A percentile compares a stretch with the other conserved stretches of the same genome.
Evolutionary conservation across 2,329 filamentous ascomycete genomes (phyloP).

Genomic region (Hypoxylon sp.): DNA sequence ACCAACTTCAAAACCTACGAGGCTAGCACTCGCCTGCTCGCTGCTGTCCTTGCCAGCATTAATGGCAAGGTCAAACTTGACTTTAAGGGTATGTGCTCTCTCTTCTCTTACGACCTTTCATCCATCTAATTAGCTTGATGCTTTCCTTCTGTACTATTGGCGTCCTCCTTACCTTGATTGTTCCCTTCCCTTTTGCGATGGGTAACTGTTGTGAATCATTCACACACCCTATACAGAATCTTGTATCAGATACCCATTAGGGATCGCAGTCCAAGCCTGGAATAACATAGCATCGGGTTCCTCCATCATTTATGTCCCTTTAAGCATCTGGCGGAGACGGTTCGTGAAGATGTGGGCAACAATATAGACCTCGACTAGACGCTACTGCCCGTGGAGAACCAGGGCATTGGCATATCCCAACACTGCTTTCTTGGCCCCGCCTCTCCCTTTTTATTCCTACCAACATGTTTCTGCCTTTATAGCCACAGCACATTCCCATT

Average conservation of each 20-base stretch:
- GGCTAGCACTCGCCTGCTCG: conserved; percentile 71
- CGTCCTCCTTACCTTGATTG: not conserved
- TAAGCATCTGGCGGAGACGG: not conserved
- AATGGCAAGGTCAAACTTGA: conserved; percentile 67
- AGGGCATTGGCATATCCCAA: not conserved
- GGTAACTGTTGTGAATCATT: not conserved
- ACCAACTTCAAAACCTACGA: conserved; percentile 74
- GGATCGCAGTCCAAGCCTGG: not conserved
- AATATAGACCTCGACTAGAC: not conserved
- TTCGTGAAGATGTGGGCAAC: not conserved
- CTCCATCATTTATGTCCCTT: not conserved
- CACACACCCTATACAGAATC: not conserved
- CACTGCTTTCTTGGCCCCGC: not conserved
- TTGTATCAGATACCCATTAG: not conserved
- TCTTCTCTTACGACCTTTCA: not conserved
- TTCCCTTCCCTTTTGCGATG: not conserved
- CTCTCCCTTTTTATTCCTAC: not conserved
- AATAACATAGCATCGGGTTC: not conserved
- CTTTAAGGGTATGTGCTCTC: conserved; percentile 69
- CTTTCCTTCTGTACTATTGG: not conserved
- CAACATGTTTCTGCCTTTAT: not conserved
- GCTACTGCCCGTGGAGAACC: not conserved
- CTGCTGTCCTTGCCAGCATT: conserved; percentile 72
- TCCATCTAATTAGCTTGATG: not conserved
- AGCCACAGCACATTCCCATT: not conserved